phyloP scores from a whole-genome alignment of 1,139 yeast genomes.

The Hansenula lynferdii region DNA sequence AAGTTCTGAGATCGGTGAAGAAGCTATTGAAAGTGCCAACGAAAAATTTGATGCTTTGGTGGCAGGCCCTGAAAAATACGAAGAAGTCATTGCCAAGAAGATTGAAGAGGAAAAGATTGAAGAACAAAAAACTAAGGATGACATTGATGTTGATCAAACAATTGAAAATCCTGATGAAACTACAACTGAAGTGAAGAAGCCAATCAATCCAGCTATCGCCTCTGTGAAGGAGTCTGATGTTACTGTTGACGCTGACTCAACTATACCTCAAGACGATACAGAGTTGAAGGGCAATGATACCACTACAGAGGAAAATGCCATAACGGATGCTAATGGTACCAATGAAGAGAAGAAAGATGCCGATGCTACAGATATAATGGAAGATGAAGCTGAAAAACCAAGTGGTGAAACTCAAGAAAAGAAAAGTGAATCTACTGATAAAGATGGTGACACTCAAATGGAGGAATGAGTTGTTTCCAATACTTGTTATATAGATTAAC shows the following conservation, averaged over 20 bases:
- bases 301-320: too few relatives aligned
- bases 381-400: constrained; percentile 5
- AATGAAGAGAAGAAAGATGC: constrained; percentile 1
- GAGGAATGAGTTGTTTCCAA: constrained; percentile 2
- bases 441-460: constrained; percentile 31
- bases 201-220: constrained; percentile 19
- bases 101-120: constrained; percentile 19
- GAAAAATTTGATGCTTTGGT: constrained; percentile 26
- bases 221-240: constrained; percentile 24
- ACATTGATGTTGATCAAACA: constrained; percentile 15
- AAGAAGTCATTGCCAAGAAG: constrained; percentile 13
- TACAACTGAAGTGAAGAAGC: constrained; percentile 16
- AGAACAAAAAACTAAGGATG: constrained; percentile 11
- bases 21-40: constrained; percentile 23
- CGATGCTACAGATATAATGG: constrained; percentile 15
- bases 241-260: constrained; percentile 32
- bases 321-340: constrained; percentile 9
- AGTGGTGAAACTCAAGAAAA: constrained; percentile 4
- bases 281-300: constrained; percentile 26
- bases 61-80: constrained; percentile 22
- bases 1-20: constrained; percentile 30
- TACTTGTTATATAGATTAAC: neutral
- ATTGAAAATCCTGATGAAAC: constrained; percentile 20
- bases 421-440: constrained; percentile 11
- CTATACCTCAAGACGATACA: constrained; percentile 26